Percentiles rank a stretch among this genome's conserved stretches.
Conservation (phyloP, 2,329 filamentous ascomycete species). For the Ceratocystis variospora region DNA sequence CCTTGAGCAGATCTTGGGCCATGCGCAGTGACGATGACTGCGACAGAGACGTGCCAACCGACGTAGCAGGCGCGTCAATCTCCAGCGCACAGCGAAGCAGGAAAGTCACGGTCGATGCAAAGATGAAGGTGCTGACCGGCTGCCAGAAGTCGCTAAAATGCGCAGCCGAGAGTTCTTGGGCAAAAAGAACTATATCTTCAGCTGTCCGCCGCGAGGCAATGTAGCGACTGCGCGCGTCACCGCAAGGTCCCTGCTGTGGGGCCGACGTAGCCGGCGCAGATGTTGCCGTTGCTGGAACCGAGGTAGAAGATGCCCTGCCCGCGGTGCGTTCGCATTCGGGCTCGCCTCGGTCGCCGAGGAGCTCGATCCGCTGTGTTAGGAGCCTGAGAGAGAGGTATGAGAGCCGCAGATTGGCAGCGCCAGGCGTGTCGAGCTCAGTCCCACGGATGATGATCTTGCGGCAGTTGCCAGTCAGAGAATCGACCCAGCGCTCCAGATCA, state of each 20-base stretch:
- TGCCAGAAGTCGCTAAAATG: conserved; percentile 39
- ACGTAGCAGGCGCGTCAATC: conserved; percentile 27
- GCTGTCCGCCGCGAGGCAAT: conserved; percentile 32
- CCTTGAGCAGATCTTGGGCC: conserved; percentile 30
- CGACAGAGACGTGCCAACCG: conserved; percentile 24
- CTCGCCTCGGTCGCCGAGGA: conserved; percentile 21
- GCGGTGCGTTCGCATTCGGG: background rate
- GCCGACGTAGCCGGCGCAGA: background rate
- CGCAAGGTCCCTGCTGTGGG: background rate
- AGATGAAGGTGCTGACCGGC: conserved; percentile 33
- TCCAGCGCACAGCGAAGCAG: conserved; percentile 36
- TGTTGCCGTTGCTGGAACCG: too few relatives aligned
- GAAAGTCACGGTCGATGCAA: conserved; percentile 38
- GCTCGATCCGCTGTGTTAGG: conserved; percentile 34
- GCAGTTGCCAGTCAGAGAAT: conserved; percentile 28
- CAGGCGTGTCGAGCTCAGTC: conserved; percentile 29
- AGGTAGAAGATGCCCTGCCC: too few relatives aligned
- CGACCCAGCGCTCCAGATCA: conserved; percentile 33
- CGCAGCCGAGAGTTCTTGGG: conserved; percentile 32
- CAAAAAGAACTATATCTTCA: conserved; percentile 36
- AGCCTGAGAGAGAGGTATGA: conserved; percentile 37
- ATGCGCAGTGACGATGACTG: conserved; percentile 31
- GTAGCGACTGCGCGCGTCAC: conserved; percentile 24
- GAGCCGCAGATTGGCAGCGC: conserved; percentile 38
- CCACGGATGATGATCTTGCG: conserved; percentile 33